Conservation (phyloP, 169 alveolate species). For the Plasmodium coatneyi region DNA sequence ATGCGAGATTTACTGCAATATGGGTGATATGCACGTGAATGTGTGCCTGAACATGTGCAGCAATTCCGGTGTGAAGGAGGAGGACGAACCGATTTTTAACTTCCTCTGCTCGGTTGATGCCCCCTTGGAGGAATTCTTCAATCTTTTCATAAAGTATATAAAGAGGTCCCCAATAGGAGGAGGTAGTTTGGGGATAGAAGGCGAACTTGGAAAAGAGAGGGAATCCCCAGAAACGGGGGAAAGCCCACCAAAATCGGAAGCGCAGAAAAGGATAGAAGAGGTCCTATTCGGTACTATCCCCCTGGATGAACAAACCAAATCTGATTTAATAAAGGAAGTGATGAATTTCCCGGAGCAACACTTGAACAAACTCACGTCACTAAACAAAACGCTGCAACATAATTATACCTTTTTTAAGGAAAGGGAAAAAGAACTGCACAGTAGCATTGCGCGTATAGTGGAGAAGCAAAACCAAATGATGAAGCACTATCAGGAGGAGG, state of each 20-base stretch:
- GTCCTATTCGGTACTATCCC: slow-evolving; percentile 32
- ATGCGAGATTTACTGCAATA: slow-evolving; percentile 9
- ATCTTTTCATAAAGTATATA: not conserved
- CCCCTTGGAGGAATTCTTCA: slow-evolving; percentile 12
- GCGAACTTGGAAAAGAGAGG: not conserved
- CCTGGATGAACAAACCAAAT: slow-evolving; percentile 57
- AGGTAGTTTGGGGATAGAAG: not conserved
- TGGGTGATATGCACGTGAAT: not conserved
- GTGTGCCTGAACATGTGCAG: not conserved
- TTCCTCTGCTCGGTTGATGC: slow-evolving; percentile 45
- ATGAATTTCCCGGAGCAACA: slow-evolving; percentile 42
- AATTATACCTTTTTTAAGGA: slow-evolving; percentile 39
- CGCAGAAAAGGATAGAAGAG: slow-evolving; percentile 23
- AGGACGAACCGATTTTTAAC: slow-evolving; percentile 4
- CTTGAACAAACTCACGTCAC: slow-evolving; percentile 6
- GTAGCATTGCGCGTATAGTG: slow-evolving; percentile 4
- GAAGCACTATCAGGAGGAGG: slow-evolving; percentile 50
- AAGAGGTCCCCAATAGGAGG: not conserved
- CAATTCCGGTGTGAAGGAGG: not conserved
- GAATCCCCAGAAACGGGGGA: not conserved
- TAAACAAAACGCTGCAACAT: slow-evolving; percentile 68
- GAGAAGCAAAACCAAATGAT: slow-evolving; percentile 60
- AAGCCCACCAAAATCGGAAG: not conserved
- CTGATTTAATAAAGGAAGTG: slow-evolving; percentile 22
- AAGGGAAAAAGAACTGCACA: slow-evolving; percentile 29